These are phyloP conservation scores for Dentipellis fragilis DNA, from an alignment of 768 basidiomycete genomes.

Conservation along the genomic window DNA sequence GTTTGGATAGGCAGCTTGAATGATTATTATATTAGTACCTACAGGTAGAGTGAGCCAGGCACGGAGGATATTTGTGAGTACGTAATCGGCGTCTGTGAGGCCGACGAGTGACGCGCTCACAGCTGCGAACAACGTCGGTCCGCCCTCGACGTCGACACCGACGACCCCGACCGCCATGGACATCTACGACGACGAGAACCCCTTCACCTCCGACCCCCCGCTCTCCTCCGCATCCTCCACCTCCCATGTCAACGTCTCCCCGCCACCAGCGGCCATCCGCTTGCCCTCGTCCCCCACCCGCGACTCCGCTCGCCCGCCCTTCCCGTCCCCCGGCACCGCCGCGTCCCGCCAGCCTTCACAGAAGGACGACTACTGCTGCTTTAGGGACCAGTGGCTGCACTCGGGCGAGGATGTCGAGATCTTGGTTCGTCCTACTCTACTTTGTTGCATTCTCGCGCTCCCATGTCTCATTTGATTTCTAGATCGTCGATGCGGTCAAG, in stretches of 20 bases:
- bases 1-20: slow-evolving; percentile 1
- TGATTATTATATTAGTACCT: no score
- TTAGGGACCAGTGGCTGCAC: slow-evolving; percentile 67
- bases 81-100: not conserved
- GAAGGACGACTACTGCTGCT: slow-evolving; percentile 75
- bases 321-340: slow-evolving; percentile 47
- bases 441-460: no score
- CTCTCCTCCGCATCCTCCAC: slow-evolving; percentile 41
- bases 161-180: slow-evolving; percentile 20
- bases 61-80: not conserved
- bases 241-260: slow-evolving; percentile 46
- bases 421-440: slow-evolving; percentile 36
- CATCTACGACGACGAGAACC: slow-evolving; percentile 31
- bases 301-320: slow-evolving; percentile 27
- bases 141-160: not conserved
- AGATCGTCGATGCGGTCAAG: slow-evolving; percentile 96
- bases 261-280: slow-evolving; percentile 25
- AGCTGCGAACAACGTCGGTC: not conserved
- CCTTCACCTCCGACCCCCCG: slow-evolving; percentile 26
- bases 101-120: not conserved
- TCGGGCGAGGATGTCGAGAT: slow-evolving; percentile 79
- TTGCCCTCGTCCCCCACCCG: slow-evolving; percentile 34
- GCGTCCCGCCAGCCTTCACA: slow-evolving; percentile 35
- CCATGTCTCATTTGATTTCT: not conserved
- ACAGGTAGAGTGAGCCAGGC: not conserved